Evolutionary conservation across 441 rosid genomes (phyloP).

Genomic region (Adansonia madagascariensis): DNA sequence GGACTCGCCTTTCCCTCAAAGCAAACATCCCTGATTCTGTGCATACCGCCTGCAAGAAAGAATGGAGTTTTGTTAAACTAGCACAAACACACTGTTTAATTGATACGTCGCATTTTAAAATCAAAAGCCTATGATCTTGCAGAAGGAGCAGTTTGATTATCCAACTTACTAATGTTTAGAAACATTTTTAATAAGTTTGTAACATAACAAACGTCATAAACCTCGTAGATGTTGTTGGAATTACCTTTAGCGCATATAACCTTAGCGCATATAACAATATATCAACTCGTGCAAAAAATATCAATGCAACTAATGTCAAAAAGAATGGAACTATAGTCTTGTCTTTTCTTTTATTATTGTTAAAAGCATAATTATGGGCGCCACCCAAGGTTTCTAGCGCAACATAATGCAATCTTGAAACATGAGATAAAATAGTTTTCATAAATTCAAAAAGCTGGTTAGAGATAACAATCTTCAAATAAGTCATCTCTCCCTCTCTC

Average conservation of each 20-base stretch:
- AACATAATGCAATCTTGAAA: no score
- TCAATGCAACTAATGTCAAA: no score
- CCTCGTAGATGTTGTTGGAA: background rate
- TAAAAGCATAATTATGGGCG: background rate
- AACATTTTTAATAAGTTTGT: background rate
- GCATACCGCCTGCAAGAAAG: slow-evolving; percentile 68
- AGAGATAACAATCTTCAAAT: no score
- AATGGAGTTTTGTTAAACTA: slow-evolving; percentile 32
- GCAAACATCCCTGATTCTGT: slow-evolving; percentile 93
- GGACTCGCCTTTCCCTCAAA: slow-evolving; percentile 77
- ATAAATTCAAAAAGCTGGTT: no score
- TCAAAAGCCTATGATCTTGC: background rate
- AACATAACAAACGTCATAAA: background rate
- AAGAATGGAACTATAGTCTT: background rate
- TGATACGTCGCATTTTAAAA: background rate
- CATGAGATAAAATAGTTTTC: no score
- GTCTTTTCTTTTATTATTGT: background rate
- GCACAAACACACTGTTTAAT: background rate
- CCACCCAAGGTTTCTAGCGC: background rate
- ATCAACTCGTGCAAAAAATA: background rate
- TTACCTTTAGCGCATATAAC: background rate
- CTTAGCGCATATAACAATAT: background rate
- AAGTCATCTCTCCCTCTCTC: no score
- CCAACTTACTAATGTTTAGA: background rate
- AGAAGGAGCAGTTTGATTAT: background rate